Conservation (phyloP, 495 filamentous ascomycete species). For the Physcia stellaris region DNA sequence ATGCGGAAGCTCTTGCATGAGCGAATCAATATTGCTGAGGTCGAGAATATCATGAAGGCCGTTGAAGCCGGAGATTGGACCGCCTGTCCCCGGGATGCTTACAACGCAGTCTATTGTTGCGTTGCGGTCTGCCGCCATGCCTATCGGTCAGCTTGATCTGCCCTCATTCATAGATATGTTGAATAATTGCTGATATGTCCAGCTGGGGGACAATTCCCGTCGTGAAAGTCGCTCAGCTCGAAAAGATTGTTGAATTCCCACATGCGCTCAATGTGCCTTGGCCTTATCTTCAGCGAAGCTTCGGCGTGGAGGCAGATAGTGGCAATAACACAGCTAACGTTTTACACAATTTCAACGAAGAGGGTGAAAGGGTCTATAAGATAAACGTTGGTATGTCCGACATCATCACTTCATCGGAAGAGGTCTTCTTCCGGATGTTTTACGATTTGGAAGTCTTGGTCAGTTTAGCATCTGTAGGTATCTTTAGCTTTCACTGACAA, state of each 20-base stretch:
- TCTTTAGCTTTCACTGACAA: too few relatives aligned
- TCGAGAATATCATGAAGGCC: conserved; percentile 13
- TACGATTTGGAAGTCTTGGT: conserved; percentile 20
- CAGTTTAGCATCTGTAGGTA: too few relatives aligned
- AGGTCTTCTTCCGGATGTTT: conserved; percentile 21
- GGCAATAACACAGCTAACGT: conserved; percentile 26
- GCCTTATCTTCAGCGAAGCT: conserved; percentile 23
- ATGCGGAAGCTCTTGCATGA: conserved; percentile 12
- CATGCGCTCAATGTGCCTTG: conserved; percentile 23
- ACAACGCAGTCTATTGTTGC: conserved; percentile 28
- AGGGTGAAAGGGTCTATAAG: conserved; percentile 16
- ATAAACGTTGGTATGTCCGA: conserved; percentile 24
- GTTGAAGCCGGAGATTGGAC: conserved; percentile 17
- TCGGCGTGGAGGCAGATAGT: conserved; percentile 21
- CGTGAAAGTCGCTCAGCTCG: conserved; percentile 25
- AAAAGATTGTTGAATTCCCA: conserved; percentile 20
- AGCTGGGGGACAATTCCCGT: conserved; percentile 33
- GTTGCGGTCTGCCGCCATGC: conserved; percentile 24
- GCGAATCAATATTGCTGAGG: conserved; percentile 15
- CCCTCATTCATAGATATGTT: neutral
- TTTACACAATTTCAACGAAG: conserved; percentile 20
- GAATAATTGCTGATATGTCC: neutral
- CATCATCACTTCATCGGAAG: conserved; percentile 18
- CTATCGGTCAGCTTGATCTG: conserved; percentile 18
- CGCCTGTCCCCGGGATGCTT: conserved; percentile 16